Base-by-base conservation (phyloP, 768 basidiomycete species). In the Coprinopsis marcescibilis region DNA sequence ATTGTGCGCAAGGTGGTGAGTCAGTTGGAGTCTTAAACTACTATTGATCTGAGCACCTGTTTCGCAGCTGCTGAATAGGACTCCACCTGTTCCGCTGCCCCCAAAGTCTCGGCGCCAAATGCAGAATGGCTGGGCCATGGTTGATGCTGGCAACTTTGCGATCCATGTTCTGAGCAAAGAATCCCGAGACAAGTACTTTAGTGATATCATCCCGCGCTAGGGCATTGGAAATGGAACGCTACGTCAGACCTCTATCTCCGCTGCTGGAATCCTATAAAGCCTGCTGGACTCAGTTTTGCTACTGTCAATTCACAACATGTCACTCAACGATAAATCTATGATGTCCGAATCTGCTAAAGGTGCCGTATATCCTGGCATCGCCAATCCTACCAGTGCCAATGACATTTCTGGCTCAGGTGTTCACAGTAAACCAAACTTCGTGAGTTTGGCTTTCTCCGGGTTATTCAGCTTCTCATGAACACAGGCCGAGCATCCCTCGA, bases 121-220 rank as follows among this genome's bases (percentile, higher is more conserved):
- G 48, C 73, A 76, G 52, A 81, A 82, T 44, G 86, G 85, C 20
- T 92, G 89, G 89, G 84, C 83, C 2, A 80, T 91, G 80, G 67
- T 92, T 38, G 89, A 92, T 59, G 85, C 78, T 5, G 88, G 88
- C 24, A 73, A 79, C 37, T 85, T 89, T 69, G 89, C 81, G 1
- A 79, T 91, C 17, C 89, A 92, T 58, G 69, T 92, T 38, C 54
- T 90, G 49, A 85, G 83, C 64, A 75, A 64, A 47, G 71, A 75
- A 21, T 83, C 83, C 20, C 69, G 78, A 51, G 76, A 82, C 52
- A 80, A 77, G 60, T 90, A 82, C 67, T 89, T 90, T 57, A 59
- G 53, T 52, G 54, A 57, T 54, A 35, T 40, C 37, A 23, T 52
- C 14, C 17, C 26, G 7, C 24, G 42, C 14, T 42, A 42, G 23